Evolutionary conservation across 306 rosid species (phyloP).

Genomic region (Cyamopsis tetragonoloba): DNA sequence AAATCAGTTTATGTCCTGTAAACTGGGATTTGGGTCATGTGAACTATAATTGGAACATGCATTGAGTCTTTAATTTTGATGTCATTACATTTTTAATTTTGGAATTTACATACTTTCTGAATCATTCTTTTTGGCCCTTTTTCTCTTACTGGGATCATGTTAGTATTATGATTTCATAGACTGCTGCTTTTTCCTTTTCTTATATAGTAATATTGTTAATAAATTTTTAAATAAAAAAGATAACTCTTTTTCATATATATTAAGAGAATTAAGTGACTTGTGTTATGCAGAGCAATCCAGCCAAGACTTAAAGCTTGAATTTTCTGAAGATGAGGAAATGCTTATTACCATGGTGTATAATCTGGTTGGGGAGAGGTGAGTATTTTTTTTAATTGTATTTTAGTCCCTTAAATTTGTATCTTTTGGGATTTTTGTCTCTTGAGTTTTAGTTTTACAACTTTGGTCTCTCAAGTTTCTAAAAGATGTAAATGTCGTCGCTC

Average conservation of each 20-base stretch:
- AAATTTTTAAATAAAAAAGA: neutral
- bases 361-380: conserved; percentile 83
- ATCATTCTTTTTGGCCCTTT: neutral
- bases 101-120: neutral
- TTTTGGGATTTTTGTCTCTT: too few species aligned
- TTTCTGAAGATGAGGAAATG: conserved; percentile 83
- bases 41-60: too few species aligned
- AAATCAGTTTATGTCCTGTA: too few species aligned
- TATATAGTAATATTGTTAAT: neutral
- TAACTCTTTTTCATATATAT: neutral
- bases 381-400: conserved; percentile 1
- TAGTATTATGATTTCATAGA: neutral
- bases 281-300: conserved; percentile 39
- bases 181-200: neutral
- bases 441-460: too few species aligned
- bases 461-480: too few species aligned
- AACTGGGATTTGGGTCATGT: too few species aligned
- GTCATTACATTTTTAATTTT: neutral
- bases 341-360: conserved; percentile 78
- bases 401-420: too few species aligned
- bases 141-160: neutral
- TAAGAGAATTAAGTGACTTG: too few species aligned
- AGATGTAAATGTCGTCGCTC: too few species aligned
- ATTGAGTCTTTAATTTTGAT: too few species aligned
- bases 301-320: conserved; percentile 49